Percentiles rank a stretch among this genome's conserved stretches.
phyloP scores from a whole-genome alignment of 2,329 filamentous ascomycete genomes.

The Verticillium albo-atrum region DNA sequence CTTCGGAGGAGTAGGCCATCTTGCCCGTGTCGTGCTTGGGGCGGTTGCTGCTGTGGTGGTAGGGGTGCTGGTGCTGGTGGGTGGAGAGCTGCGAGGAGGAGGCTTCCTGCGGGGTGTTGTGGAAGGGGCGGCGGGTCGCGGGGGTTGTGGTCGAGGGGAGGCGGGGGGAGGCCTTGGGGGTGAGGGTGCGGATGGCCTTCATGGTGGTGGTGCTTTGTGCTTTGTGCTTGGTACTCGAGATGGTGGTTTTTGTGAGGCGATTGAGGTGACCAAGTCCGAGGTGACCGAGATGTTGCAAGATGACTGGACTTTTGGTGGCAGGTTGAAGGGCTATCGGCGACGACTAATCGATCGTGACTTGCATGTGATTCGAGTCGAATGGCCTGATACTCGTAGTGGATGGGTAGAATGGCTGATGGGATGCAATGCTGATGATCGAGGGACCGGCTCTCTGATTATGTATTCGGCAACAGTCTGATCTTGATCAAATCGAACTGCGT shows the following conservation, averaged over 20 bases:
- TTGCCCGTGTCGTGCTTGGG: neutral
- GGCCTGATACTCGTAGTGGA: neutral
- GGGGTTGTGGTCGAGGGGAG: neutral
- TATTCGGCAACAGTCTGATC: neutral
- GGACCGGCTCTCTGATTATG: neutral
- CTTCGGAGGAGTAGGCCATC: neutral
- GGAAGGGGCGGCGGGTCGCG: neutral
- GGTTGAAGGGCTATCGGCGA: too few species aligned
- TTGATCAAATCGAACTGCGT: neutral
- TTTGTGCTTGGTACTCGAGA: neutral
- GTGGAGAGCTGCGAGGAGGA: neutral
- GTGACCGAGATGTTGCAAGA: too few species aligned
- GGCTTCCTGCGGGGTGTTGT: neutral
- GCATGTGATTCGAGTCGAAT: too few species aligned
- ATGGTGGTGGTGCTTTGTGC: neutral
- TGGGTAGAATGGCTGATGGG: too few species aligned
- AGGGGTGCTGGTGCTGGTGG: neutral
- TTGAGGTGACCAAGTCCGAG: too few species aligned
- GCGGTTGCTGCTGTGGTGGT: neutral
- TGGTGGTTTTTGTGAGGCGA: too few species aligned
- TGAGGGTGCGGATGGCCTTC: neutral
- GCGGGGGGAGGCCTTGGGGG: neutral
- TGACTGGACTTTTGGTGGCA: too few species aligned
- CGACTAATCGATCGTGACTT: too few species aligned
- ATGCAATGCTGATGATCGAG: too few species aligned